Base-by-base conservation (phyloP, 768 basidiomycete genomes). In the Lentinus brumalis region DNA sequence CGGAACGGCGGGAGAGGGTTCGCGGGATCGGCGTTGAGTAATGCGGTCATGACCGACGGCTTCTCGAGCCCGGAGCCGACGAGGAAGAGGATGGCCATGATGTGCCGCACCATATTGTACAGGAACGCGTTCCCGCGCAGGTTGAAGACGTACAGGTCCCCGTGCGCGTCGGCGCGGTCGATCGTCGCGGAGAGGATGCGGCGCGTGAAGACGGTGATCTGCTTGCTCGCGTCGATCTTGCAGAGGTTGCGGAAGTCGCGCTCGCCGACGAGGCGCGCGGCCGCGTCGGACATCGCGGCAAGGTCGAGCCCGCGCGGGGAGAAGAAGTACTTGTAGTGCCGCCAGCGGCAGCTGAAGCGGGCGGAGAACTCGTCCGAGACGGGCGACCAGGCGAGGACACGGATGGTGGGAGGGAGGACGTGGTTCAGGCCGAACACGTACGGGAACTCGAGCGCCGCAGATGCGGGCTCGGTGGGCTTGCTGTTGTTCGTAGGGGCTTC, bases 241-340 rank as follows among this genome's bases (percentile, higher is more conserved):
- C 93, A 97, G 38, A 98, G 80, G 70, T 98, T 98, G 15, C 96
- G 86, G 69, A 97, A 98, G 76, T 98, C 96, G 77, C 98, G 95
- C 62, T 90, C 86, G 39, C 96, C 96, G 31, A 94, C 74, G 50
- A 99, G 79, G 6, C 82, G 77, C 2, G 76, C 63, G 0, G 92
- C 92, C 1, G 86, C 96, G 38, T 83, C 79, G 61, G 81, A 83
- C 95, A 98, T 98, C 49, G 78, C 80, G 2, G 76, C 69, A 31
- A 96, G 71, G 74, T 96, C 85, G 56, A 98, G 85, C 32, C 75
- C 75, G 35, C 79, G 75, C 0, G 85, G 74, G 38, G 86, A 83
- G 79, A 99, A 98, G 74, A 98, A 96, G 76, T 98, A 99, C 71
- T 96, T 98, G 86, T 99, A 98, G 72, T 99, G 96, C 40, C 97